Evolutionary conservation across 805 yeast genomes (phyloP), one percentile per base, ranked within the genome.

Genomic region (Wickerhamiella brachini): DNA sequence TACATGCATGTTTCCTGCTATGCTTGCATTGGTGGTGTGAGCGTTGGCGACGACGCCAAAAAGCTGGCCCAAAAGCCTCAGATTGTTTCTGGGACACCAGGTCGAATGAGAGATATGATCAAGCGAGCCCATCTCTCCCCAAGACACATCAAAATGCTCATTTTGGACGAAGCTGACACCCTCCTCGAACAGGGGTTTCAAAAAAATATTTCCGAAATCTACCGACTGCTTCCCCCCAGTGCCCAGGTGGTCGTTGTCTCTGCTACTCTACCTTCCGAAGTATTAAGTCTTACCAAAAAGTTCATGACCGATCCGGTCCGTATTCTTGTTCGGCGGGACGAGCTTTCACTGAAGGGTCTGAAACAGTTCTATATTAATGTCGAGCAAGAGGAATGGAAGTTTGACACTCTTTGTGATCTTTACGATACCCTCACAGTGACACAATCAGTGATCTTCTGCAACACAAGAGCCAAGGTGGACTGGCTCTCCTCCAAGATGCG

Each of bases 161-260:
- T 93, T 56, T 72, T 93, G 62, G 98, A 93, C 70, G 98, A 93
- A 71, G 98, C 98, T 18, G 98, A 93, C 72, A 97, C 93, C 70
- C 71, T 93, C 70, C 74, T 93, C 61, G 79, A 90, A 48, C 83
- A 87, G 57, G 98, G 97, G 56, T 93, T 93, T 78, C 84, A 86
- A 70, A 94, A 86, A 65, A 96, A 89, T 72, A 90, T 93, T 60
- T 86, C 86, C 74, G 94, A 89, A 62, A 84, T 90, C 57, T 89
- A 85, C 77, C 80, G 83, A 63, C 74, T 77, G 59, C 74, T 93
- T 59, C 97, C 97, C 53, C 75, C 84, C 49, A 75, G 83, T 41
- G 81, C 86, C 43, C 98, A 93, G 71, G 95, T 88, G 58, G 97
- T 93, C 57, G 80, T 93, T 58, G 83, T 93, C 44, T 83, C 95